phyloP scores from a whole-genome alignment of 768 basidiomycete genomes.

The Steccherinum ochraceum region DNA sequence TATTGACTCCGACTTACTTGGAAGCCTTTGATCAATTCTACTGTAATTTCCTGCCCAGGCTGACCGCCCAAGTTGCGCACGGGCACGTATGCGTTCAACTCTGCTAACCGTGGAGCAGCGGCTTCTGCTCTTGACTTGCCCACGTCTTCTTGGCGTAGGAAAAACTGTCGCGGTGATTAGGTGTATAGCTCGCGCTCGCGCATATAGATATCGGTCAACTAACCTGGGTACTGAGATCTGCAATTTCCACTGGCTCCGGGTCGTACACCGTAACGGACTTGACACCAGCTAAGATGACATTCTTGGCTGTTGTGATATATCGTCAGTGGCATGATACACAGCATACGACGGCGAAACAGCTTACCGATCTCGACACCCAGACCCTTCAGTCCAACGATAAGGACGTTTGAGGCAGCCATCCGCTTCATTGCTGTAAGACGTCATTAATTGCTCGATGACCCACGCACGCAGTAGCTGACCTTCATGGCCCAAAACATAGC shows the following conservation, averaged over 20 bases:
- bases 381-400: constrained; percentile 88
- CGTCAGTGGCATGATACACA: too few relatives aligned
- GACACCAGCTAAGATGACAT: constrained; percentile 91
- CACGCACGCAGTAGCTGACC: constrained; percentile 38
- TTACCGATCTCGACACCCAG: constrained; percentile 93
- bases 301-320: constrained; percentile 95
- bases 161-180: constrained; percentile 58
- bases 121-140: constrained; percentile 86
- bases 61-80: constrained; percentile 79
- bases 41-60: constrained; percentile 69
- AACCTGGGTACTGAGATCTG: constrained; percentile 91
- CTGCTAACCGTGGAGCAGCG: constrained; percentile 82
- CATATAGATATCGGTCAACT: constrained; percentile 18
- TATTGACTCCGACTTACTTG: constrained; percentile 53
- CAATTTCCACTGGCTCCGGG: constrained; percentile 80
- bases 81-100: constrained; percentile 94
- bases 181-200: constrained; percentile 9
- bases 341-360: too few relatives aligned
- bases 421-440: constrained; percentile 89
- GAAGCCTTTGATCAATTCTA: constrained; percentile 80
- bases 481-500: constrained; percentile 96
- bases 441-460: neutral
- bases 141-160: constrained; percentile 80
- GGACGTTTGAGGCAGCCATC: constrained; percentile 94
- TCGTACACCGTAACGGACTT: constrained; percentile 96